Evolutionary conservation across 2,329 filamentous ascomycete genomes (phyloP).

Genomic region (Knoxdaviesia capensis): DNA sequence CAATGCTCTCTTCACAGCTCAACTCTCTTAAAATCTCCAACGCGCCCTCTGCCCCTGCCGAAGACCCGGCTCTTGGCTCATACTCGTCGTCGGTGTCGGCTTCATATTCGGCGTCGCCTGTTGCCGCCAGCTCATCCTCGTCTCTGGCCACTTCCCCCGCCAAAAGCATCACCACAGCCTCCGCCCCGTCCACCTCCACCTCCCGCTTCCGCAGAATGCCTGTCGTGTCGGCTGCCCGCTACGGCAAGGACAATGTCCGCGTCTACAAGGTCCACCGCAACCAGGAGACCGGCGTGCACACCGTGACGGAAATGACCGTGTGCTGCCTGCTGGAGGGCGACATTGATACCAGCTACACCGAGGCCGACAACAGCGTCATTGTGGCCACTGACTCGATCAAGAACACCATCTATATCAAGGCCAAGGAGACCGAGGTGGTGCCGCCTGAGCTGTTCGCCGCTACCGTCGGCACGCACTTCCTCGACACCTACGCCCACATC

Average conservation of each 20-base stretch:
- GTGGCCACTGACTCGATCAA: slow-evolving; percentile 97
- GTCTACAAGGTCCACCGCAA: slow-evolving; percentile 87
- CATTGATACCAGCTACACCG: slow-evolving; percentile 77
- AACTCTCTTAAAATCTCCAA: too few relatives aligned
- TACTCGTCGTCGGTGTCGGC: too few relatives aligned
- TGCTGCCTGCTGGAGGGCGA: slow-evolving; percentile 82
- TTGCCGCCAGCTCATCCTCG: too few relatives aligned
- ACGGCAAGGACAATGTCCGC: slow-evolving; percentile 96
- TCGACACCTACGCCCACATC: slow-evolving; percentile 77
- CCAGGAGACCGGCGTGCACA: slow-evolving; percentile 55
- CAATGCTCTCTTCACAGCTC: too few relatives aligned
- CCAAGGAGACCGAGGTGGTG: slow-evolving; percentile 80
- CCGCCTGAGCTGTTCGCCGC: slow-evolving; percentile 84
- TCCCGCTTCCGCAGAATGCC: slow-evolving; percentile 21
- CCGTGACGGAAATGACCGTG: slow-evolving; percentile 87
- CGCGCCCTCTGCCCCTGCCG: too few relatives aligned
- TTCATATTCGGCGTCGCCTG: too few relatives aligned
- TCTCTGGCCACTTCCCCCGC: too few relatives aligned
- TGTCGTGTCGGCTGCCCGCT: slow-evolving; percentile 43
- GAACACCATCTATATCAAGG: slow-evolving; percentile 88
- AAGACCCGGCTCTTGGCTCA: too few relatives aligned
- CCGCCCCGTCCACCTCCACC: too few relatives aligned
- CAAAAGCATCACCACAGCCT: too few relatives aligned
- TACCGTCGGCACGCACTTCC: slow-evolving; percentile 72
- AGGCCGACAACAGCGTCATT: slow-evolving; percentile 83